Evolutionary conservation across 768 basidiomycete genomes (phyloP), one percentile per base, ranked within the genome.

Genomic region (Pleurotus djamor): DNA sequence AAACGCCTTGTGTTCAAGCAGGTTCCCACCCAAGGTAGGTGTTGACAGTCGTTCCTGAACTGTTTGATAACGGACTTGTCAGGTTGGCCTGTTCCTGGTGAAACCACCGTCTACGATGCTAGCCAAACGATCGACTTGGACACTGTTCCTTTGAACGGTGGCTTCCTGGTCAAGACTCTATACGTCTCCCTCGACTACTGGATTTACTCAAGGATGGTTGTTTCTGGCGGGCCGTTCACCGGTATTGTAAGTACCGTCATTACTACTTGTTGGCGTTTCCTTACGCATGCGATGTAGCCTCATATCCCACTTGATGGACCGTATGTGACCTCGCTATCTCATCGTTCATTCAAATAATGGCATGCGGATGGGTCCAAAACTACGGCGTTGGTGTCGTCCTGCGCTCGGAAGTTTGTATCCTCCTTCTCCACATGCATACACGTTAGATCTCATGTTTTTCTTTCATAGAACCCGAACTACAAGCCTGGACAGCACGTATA

Each of bases 141-240:
- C 1, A 72, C 58, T 38, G 72, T 74, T 1, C 64, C 71, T 0
- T 65, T 79, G 52, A 65, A 77, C 21, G 75, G 77, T 0, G 76
- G 76, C 0, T 64, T 78, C 54, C 64, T 83, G 35, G 60, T 80
- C 61, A 83, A 80, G 67, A 76, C 73, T 0, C 68, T 83, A 12
- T 68, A 71, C 6, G 61, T 83, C 10, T 77, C 76, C 12, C 64
- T 83, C 43, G 83, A 83, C 52, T 81, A 80, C 0, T 80, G 77
- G 62, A 34, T 80, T 60, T 61, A 76, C 10, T 69, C 70, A 8
- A 63, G 65, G 45, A 79, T 81, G 81, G 59, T 28, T 28, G 21
- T 28, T 28, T 28, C 21, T 28, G 21, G 21, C 1, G 21, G 21
- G 3, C 21, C 21, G 21, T 28, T 28, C 21, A 28, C 21, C 21